phyloP scores from a whole-genome alignment of 768 basidiomycete species.

The Rhizopogon roseolus region DNA sequence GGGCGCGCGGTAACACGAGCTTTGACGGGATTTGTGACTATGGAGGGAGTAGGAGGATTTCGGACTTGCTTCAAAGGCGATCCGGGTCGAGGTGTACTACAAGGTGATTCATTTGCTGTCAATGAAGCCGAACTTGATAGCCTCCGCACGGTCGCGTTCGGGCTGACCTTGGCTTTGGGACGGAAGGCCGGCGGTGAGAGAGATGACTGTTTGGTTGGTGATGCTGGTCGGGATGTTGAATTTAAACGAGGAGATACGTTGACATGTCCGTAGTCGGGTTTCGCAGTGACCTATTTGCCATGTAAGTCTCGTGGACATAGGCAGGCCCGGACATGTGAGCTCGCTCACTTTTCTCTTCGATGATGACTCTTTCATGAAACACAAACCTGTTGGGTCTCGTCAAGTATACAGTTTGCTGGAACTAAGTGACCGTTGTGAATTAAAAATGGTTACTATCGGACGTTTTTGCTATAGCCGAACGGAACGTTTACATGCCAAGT shows the following conservation, averaged over 20 bases:
- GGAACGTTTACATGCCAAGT: no score
- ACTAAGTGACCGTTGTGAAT: background rate
- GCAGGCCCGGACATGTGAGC: background rate
- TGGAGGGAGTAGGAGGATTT: slow-evolving; percentile 24
- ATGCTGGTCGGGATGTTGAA: slow-evolving; percentile 40
- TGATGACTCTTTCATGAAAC: slow-evolving; percentile 29
- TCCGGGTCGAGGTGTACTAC: slow-evolving; percentile 28
- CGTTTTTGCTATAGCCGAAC: no score
- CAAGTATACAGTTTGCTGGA: background rate
- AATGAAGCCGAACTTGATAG: slow-evolving; percentile 18
- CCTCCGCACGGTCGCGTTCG: slow-evolving; percentile 38
- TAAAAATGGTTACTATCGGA: background rate
- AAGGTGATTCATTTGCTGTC: slow-evolving; percentile 23
- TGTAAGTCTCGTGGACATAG: background rate
- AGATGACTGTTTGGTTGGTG: slow-evolving; percentile 38
- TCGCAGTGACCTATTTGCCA: slow-evolving; percentile 45
- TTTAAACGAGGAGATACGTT: slow-evolving; percentile 22
- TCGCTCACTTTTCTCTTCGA: slow-evolving; percentile 44
- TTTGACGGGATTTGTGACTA: slow-evolving; percentile 19
- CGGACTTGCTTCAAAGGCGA: slow-evolving; percentile 35
- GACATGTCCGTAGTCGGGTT: slow-evolving; percentile 34
- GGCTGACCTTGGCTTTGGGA: slow-evolving; percentile 62
- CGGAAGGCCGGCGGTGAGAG: slow-evolving; percentile 28
- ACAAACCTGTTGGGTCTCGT: background rate
- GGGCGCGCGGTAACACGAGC: slow-evolving; percentile 26